Evolutionary conservation across 2,329 filamentous ascomycete species (phyloP), one percentile per base, ranked within the genome.

Genomic region (Dactylellina haptotyla): DNA sequence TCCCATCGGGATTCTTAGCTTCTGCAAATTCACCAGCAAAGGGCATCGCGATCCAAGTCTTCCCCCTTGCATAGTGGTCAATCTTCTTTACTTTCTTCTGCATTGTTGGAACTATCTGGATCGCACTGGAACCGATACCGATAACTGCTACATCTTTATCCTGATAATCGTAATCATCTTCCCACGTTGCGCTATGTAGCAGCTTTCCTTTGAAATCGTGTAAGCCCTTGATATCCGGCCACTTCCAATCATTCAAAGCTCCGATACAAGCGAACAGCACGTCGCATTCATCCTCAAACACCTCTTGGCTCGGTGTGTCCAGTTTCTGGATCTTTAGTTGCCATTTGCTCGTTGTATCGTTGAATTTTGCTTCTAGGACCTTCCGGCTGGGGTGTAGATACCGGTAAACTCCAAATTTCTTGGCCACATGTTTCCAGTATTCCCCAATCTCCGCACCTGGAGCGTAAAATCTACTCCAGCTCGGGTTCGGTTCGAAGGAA

Each of bases 401-500:
- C 66, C 83, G 81, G 62, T 80, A 82, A 2, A 82, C 82, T 5
- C 83, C 83, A 75, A 81, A 85, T 75, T 79, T 83, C 56, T 83
- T 80, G 4, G 83, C 83, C 2, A 84, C 82, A 26, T 79, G 80
- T 56, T 83, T 80, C 18, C 86, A 82, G 72, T 86, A 86, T 8
- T 80, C 78, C 34, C 82, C 82, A 32, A 86, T 85, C 77, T 87
- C 85, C 23, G 76, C 79, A 37, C 81, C 80, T 4, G 79, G 79
- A 53, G 85, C 82, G 77, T 86, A 88, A 77, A 88, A 86, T 63
- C 84, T 83, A 16, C 83, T 83, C 87, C 87, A 89, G 39, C 83
- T 82, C 4, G 83, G 84, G 77, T 88, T 89, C 1, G 84, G 85
- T 62, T 84, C 83, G 84, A 85, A 88, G 1, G 85, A 85, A 77